These are phyloP conservation scores for Antrodiella citrinella DNA, from an alignment of 768 basidiomycete genomes.

Conservation along the genomic window DNA sequence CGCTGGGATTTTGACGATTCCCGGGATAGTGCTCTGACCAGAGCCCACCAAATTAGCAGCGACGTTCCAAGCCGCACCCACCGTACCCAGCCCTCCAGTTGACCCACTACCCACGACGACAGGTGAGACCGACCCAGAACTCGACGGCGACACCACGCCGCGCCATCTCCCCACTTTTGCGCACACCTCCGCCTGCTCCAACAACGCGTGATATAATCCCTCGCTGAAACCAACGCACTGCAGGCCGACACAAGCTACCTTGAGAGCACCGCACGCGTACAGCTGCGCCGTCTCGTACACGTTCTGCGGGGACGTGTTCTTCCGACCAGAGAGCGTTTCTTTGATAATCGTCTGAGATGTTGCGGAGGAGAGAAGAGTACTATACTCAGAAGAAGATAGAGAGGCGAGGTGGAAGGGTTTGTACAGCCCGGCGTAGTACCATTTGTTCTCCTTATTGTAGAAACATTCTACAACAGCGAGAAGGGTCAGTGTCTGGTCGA, in stretches of 20 bases:
- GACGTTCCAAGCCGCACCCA: slow-evolving; percentile 5
- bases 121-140: slow-evolving; percentile 6
- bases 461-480: slow-evolving; percentile 52
- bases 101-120: no score
- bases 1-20: background rate
- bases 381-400: slow-evolving; percentile 62
- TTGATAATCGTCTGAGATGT: slow-evolving; percentile 60
- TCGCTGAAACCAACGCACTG: slow-evolving; percentile 75
- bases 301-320: slow-evolving; percentile 73
- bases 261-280: slow-evolving; percentile 64
- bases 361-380: slow-evolving; percentile 54
- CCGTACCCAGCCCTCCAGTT: background rate
- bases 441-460: slow-evolving; percentile 70
- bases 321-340: slow-evolving; percentile 63
- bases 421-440: slow-evolving; percentile 83
- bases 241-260: slow-evolving; percentile 63
- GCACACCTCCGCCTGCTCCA: slow-evolving; percentile 54
- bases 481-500: background rate
- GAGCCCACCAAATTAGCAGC: background rate
- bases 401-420: slow-evolving; percentile 58
- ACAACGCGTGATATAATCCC: slow-evolving; percentile 50
- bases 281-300: slow-evolving; percentile 68
- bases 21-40: background rate
- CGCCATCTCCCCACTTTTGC: slow-evolving; percentile 24
- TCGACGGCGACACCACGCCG: slow-evolving; percentile 2